A percentile compares a stretch with the other conserved stretches of the same genome.
phyloP scores from a whole-genome alignment of 148 eudicot genomes.

The Pharnaceum exiguum region DNA sequence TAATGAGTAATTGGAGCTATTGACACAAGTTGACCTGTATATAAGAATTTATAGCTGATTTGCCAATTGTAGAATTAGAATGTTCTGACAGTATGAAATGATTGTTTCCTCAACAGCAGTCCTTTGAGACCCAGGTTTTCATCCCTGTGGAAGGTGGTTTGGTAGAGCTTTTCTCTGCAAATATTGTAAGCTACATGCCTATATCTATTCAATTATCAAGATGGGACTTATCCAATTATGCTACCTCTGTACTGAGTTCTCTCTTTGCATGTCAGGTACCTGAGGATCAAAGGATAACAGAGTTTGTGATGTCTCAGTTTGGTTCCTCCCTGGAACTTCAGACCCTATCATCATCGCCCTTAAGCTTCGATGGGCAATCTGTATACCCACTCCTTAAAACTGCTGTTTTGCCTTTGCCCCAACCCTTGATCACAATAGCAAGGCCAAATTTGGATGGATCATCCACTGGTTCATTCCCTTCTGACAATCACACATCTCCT shows the following conservation, averaged over 20 bases:
- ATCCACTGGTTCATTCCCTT: slow-evolving; percentile 49
- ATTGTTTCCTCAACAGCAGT: slow-evolving; percentile 29
- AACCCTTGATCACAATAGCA: slow-evolving; percentile 13
- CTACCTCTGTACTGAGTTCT: not conserved
- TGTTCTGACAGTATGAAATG: not conserved
- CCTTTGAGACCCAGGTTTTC: slow-evolving; percentile 55
- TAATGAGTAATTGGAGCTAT: not conserved
- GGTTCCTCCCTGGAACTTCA: slow-evolving; percentile 23
- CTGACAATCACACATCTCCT: slow-evolving; percentile 30
- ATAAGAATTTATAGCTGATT: not conserved
- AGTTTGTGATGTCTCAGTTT: slow-evolving; percentile 34
- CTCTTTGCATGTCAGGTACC: slow-evolving; percentile 40
- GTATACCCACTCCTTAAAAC: slow-evolving; percentile 6
- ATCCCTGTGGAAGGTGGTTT: slow-evolving; percentile 78
- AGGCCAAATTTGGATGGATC: slow-evolving; percentile 38
- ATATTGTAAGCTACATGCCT: slow-evolving; percentile 43
- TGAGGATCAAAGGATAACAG: slow-evolving; percentile 46
- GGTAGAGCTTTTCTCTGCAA: slow-evolving; percentile 63
- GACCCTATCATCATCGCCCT: slow-evolving; percentile 17
- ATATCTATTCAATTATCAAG: not conserved
- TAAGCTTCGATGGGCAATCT: slow-evolving; percentile 20
- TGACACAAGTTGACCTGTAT: not conserved
- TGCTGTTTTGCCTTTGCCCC: slow-evolving; percentile 9
- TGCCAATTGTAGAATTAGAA: not conserved
- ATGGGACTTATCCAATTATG: slow-evolving; percentile 6